Conservation (phyloP, 1,284 basidiomycete genomes). For the Ceratobasidium sp. region DNA sequence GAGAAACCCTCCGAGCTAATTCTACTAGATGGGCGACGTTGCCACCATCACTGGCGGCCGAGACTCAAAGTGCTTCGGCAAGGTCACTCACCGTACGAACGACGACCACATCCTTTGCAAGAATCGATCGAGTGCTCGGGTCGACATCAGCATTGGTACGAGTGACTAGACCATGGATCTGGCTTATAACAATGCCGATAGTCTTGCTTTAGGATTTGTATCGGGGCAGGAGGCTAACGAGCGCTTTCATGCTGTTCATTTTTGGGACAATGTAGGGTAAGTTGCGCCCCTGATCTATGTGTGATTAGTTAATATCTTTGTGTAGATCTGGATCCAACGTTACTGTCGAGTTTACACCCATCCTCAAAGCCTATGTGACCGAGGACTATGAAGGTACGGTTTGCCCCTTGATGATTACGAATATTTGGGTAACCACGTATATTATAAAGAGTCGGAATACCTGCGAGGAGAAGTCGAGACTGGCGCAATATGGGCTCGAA, state of each 20-base stretch:
- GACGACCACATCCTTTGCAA: background rate
- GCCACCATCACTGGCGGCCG: slow-evolving; percentile 8
- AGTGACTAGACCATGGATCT: background rate
- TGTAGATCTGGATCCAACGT: background rate
- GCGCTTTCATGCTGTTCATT: background rate
- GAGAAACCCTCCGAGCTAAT: background rate
- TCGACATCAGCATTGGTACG: background rate
- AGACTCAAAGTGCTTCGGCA: slow-evolving; percentile 6
- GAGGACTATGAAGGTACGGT: background rate
- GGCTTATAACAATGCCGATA: background rate
- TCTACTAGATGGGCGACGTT: background rate
- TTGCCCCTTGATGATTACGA: background rate
- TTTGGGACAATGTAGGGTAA: slow-evolving; percentile 7
- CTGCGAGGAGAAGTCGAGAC: slow-evolving; percentile 21
- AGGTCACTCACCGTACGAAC: background rate
- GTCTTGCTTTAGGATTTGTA: background rate
- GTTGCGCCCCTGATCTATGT: background rate
- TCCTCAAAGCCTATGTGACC: slow-evolving; percentile 19
- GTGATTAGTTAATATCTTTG: no score
- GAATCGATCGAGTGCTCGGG: background rate
- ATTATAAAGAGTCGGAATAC: slow-evolving; percentile 7
- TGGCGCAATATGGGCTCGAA: slow-evolving; percentile 33
- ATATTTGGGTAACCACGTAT: background rate
- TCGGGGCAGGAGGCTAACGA: background rate
- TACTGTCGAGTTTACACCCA: slow-evolving; percentile 5